Evolutionary conservation across 257 asterid species (phyloP).

Genomic region (Ballota nigra): DNA sequence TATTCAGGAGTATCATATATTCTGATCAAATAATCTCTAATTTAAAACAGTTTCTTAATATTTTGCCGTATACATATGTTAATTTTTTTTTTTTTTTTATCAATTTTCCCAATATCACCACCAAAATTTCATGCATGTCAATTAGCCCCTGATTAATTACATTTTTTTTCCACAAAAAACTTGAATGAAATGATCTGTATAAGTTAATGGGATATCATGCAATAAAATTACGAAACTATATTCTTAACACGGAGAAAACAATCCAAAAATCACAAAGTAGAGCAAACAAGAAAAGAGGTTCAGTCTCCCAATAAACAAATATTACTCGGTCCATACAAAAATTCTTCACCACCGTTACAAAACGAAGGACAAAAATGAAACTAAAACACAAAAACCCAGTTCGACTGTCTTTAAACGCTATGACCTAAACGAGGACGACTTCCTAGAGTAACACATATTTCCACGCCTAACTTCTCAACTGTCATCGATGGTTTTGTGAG

Average conservation of each 20-base stretch:
- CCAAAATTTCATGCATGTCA: neutral
- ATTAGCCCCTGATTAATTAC: neutral
- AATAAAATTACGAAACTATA: too few species aligned
- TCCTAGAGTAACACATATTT: constrained; percentile 29
- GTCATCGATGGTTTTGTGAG: constrained; percentile 53
- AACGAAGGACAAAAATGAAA: constrained; percentile 17
- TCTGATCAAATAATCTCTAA: too few species aligned
- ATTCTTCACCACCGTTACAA: constrained; percentile 22
- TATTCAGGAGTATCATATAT: too few species aligned
- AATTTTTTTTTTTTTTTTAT: too few species aligned
- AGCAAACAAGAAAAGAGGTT: constrained; percentile 7
- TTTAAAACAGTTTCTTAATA: too few species aligned
- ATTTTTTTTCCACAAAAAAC: too few species aligned
- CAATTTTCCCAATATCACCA: too few species aligned
- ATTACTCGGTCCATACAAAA: constrained; percentile 15
- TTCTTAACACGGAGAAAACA: neutral
- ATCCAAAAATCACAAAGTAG: constrained; percentile 4
- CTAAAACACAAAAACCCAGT: constrained; percentile 32
- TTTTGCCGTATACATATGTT: too few species aligned
- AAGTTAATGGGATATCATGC: too few species aligned
- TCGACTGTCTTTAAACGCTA: constrained; percentile 30
- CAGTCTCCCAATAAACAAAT: constrained; percentile 21
- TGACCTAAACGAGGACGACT: constrained; percentile 31
- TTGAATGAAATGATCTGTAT: too few species aligned
- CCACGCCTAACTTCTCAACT: constrained; percentile 18